Base-by-base conservation (phyloP, 371 early-diverging fungal genomes). In the Mortierella sp. region DNA sequence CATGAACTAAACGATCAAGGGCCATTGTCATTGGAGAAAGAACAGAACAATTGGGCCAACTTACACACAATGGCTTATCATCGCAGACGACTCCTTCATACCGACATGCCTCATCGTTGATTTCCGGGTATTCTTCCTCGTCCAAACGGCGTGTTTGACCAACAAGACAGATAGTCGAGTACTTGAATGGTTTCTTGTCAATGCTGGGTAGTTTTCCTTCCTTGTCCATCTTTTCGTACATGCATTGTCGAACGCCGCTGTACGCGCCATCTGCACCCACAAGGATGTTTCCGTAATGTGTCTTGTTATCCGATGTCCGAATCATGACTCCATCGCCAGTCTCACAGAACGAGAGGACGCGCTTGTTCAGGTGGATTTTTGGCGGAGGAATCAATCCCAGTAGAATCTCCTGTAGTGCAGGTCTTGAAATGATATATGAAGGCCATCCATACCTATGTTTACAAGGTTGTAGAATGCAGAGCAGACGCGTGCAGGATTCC, bases 231-330 rank as follows among this genome's bases (percentile, higher is more conserved):
- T 49, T 13, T 16, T 34, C 37, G 24, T 70, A 63, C 12, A 70
- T 25, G 0, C 10, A n/a, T 10, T 63, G 52, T 14, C 70, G 63
- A 4, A 70, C 55, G 0, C 50, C 54, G 12, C 59, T 58, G 22
- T 70, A 63, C 17, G 63, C 55, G 1, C 70, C 70, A 44, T 70
- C 70, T 5, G 59, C 54, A 10, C 34, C 34, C 7, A 34, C 34
- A 4, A 34, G 34, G 19, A 68, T 68, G 16, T 68, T 56, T 12
- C 62, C 57, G 2, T 53, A 19, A 37, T 44, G 31, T 0, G 41
- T 44, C 27, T 49, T 31, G 7, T 31, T 45, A 25, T 70, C 70
- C 1, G 60, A 54, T n/a, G 31, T 55, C 1, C 48, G 39, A 40
- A 63, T 54, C 5, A 54, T 22, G 40, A 70, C 51, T 3, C 59